These are phyloP conservation scores for Fusarium decemcellulare DNA, from an alignment of 2,329 filamentous ascomycete genomes.

Conservation along the genomic window DNA sequence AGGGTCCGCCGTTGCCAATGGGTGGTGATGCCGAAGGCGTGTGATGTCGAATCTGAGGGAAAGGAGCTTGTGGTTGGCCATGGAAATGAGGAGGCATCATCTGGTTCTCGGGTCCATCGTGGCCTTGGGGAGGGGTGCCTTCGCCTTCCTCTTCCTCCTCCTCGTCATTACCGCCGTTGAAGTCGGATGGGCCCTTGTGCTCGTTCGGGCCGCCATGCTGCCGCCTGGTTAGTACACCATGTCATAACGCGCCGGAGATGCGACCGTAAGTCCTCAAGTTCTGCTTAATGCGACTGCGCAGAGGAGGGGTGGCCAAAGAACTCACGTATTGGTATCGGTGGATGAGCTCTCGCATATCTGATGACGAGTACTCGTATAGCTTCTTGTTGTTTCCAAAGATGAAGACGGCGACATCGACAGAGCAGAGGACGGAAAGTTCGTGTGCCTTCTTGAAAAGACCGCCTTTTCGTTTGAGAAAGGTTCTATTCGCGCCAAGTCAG, in stretches of 20 bases:
- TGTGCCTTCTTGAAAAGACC: slow-evolving; percentile 99
- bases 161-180: slow-evolving; percentile 88
- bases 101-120: slow-evolving; percentile 70
- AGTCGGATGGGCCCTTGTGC: slow-evolving; percentile 95
- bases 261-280: not conserved
- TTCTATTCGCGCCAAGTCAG: slow-evolving; percentile 68
- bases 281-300: slow-evolving; percentile 6
- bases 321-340: slow-evolving; percentile 91
- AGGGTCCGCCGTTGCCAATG: slow-evolving; percentile 83
- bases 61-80: slow-evolving; percentile 70
- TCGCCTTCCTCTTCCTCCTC: slow-evolving; percentile 83
- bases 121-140: slow-evolving; percentile 76
- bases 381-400: slow-evolving; percentile 99
- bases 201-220: slow-evolving; percentile 95
- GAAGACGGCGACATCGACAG: slow-evolving; percentile 97
- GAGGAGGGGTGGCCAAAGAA: slow-evolving; percentile 44
- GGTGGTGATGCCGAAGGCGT: slow-evolving; percentile 92
- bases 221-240: slow-evolving; percentile 15
- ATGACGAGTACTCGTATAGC: slow-evolving; percentile 96
- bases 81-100: slow-evolving; percentile 81
- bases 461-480: slow-evolving; percentile 98
- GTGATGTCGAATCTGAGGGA: slow-evolving; percentile 84
- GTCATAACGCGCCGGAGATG: slow-evolving; percentile 3
- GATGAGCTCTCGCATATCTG: slow-evolving; percentile 93
- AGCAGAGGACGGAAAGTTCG: slow-evolving; percentile 97